phyloP scores from a whole-genome alignment of 805 yeast genomes.

The Metschnikowia peoriensis region DNA sequence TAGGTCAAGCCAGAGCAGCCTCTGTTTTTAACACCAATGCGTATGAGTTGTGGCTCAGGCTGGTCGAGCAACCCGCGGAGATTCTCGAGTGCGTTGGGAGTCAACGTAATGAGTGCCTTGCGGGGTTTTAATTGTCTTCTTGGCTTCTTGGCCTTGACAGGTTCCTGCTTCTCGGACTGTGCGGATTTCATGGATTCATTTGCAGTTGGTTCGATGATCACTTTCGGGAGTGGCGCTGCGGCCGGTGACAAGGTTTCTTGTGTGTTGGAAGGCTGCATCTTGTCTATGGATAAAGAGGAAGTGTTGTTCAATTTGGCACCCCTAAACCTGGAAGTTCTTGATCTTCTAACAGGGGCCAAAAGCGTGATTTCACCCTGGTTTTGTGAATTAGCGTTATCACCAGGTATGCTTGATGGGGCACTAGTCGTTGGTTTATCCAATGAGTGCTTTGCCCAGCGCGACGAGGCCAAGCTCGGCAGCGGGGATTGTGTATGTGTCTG shows the following conservation, averaged over 20 bases:
- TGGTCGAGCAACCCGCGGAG: constrained; percentile 62
- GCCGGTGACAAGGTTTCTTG: neutral
- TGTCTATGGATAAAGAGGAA: constrained; percentile 2
- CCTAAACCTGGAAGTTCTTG: constrained; percentile 31
- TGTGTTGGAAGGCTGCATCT: constrained; percentile 2
- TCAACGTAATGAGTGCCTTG: constrained; percentile 82
- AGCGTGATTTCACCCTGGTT: constrained; percentile 4
- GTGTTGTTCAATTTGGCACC: neutral
- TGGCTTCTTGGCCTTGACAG: constrained; percentile 17
- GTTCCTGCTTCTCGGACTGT: constrained; percentile 1
- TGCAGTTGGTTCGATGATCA: constrained; percentile 1
- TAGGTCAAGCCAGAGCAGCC: constrained; percentile 97
- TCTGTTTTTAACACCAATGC: constrained; percentile 92
- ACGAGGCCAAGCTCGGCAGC: constrained; percentile 1
- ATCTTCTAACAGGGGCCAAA: constrained; percentile 24
- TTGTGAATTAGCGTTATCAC: neutral
- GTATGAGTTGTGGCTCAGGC: constrained; percentile 85
- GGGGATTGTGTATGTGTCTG: neutral
- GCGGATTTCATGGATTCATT: neutral
- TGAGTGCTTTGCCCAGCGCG: constrained; percentile 36
- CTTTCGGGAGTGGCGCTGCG: constrained; percentile 9
- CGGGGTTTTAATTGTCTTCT: constrained; percentile 78
- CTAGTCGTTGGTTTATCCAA: constrained; percentile 1
- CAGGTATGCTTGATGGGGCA: neutral
- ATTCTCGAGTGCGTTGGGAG: constrained; percentile 75